phyloP scores from a whole-genome alignment of 2,329 filamentous ascomycete genomes.

The Xylariaceae sp. region DNA sequence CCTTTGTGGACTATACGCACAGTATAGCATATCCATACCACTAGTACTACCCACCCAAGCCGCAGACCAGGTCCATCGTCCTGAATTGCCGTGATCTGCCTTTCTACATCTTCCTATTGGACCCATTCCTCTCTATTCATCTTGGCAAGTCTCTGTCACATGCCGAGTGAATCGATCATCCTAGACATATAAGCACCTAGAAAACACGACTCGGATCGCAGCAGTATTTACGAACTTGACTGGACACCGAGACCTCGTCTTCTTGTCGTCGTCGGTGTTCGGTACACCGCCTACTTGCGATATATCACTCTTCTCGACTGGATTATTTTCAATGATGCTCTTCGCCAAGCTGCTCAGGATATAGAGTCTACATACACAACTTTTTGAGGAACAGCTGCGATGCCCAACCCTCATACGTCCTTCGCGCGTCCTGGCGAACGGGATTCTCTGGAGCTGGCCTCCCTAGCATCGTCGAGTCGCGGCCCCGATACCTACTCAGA shows the following conservation, averaged over 20 bases:
- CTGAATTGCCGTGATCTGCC: background rate
- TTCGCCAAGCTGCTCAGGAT: conserved; percentile 1
- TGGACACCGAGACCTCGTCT: conserved; percentile 5
- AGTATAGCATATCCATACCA: background rate
- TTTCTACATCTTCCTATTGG: background rate
- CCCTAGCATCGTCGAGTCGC: conserved; percentile 78
- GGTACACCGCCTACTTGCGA: conserved; percentile 1
- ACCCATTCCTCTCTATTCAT: conserved; percentile 2
- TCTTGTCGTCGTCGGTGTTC: background rate
- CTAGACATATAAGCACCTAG: background rate
- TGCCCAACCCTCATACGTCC: conserved; percentile 40
- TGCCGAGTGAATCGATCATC: background rate
- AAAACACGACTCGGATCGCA: background rate
- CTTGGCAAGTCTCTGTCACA: conserved; percentile 15
- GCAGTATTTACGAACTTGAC: background rate
- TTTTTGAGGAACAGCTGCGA: conserved; percentile 25
- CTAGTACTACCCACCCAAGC: background rate
- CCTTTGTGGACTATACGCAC: background rate
- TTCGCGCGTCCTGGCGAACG: conserved; percentile 51
- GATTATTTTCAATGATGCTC: conserved; percentile 10
- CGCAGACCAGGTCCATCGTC: background rate
- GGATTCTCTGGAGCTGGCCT: conserved; percentile 95
- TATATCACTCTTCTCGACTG: background rate
- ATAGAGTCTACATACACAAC: conserved; percentile 8
- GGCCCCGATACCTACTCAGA: conserved; percentile 56